A percentile compares a stretch with the other conserved stretches of the same genome.
phyloP scores from a whole-genome alignment of 306 rosid species.

The Acacia confusa region DNA sequence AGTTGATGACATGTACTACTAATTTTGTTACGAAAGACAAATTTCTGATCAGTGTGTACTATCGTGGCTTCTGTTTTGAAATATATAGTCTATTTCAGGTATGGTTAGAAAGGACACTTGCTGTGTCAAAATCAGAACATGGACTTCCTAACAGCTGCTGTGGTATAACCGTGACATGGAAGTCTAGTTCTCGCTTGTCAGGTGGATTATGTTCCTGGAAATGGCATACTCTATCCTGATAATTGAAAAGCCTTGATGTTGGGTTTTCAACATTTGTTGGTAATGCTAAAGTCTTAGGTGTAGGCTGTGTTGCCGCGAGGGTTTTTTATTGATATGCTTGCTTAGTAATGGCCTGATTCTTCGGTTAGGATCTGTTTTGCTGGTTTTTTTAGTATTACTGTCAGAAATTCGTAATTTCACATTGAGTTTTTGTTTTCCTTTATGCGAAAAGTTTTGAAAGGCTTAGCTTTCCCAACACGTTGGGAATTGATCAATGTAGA shows the following conservation, averaged over 20 bases:
- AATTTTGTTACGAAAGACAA: conserved; percentile 27
- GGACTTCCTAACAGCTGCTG: conserved; percentile 28
- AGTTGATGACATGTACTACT: conserved; percentile 33
- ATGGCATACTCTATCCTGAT: conserved; percentile 22
- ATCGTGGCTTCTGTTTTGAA: conserved; percentile 18
- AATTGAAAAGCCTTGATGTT: conserved; percentile 22
- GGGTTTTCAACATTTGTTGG: conserved; percentile 4
- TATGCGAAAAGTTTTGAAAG: background rate
- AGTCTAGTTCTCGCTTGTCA: conserved; percentile 19
- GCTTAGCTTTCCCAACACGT: background rate
- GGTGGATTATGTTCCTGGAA: conserved; percentile 14
- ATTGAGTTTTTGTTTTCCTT: background rate
- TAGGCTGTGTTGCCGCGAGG: background rate
- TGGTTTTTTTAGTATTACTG: too few species aligned
- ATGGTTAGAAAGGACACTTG: conserved; percentile 24
- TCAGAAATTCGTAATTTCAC: background rate
- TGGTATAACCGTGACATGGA: conserved; percentile 22
- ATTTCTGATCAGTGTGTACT: conserved; percentile 32
- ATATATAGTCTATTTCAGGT: conserved; percentile 37
- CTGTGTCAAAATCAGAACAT: conserved; percentile 30
- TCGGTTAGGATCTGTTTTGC: background rate
- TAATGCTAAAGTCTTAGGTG: background rate
- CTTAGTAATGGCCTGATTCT: background rate
- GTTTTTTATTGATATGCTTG: background rate
- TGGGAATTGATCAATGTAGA: background rate